Base-by-base conservation (phyloP, 768 basidiomycete species). In the Tubosaeta sp. region DNA sequence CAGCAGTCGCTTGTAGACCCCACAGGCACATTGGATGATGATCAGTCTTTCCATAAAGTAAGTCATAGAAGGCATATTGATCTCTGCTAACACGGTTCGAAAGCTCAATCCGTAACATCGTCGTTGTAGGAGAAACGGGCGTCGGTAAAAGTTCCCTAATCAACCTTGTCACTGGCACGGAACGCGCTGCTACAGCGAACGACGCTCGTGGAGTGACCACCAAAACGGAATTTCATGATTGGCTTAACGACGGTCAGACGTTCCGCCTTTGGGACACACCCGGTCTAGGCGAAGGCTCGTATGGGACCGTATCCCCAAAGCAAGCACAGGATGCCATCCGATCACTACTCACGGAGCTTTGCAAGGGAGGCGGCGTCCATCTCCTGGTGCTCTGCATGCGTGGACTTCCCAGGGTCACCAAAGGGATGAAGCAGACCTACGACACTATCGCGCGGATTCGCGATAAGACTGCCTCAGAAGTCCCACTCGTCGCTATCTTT, bases 231-330 rank as follows among this genome's bases (percentile, higher is more conserved):
- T 54, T 51, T 44, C 55, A 65, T 32, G 55, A 58, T 19, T 56
- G 56, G 52, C 47, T 35, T 41, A 42, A 42, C 22, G 48, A 53
- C 31, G 36, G 35, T 6, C 61, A 62, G 36, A 57, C 52, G 16
- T 70, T 56, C 52, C 54, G 58, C 34, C 54, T 70, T 31, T 69
- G 56, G 62, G 69, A 70, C 44, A 70, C 69, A 1, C 64, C 60
- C 1, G 69, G 69, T 29, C 59, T 69, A 14, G 57, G 60, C 44
- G 66, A 67, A 45, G 61, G 58, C 34, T 58, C 63, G 7, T 61
- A 52, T 7, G 63, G 62, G 31, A 58, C 53, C 4, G 56, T 64
- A 3, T 48, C 58, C 25, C 58, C 63, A 27, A 64, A 57, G 39
- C 58, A 59, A 43, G 63, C 63, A 9, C 53, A 58, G 16, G 60